phyloP scores from a whole-genome alignment of 345 rosid species.

The Lumnitzera littorea region DNA sequence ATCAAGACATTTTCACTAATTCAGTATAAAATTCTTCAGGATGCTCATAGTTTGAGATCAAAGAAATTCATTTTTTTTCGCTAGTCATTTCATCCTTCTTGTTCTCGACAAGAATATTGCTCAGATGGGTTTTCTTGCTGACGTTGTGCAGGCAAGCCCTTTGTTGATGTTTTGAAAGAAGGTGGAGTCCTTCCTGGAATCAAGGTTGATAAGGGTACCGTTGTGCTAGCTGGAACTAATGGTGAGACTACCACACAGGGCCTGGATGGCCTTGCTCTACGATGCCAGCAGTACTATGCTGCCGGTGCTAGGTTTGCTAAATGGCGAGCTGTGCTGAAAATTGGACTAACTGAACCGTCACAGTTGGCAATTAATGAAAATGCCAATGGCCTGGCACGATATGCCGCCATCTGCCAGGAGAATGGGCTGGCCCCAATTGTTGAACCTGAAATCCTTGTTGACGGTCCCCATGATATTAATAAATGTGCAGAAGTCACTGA shows the following conservation, averaged over 20 bases:
- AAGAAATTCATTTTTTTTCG: no score
- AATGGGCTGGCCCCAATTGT: slow-evolving; percentile 94
- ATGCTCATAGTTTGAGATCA: no score
- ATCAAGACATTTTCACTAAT: no score
- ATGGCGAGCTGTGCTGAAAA: slow-evolving; percentile 95
- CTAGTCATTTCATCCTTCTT: neutral
- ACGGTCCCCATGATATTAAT: slow-evolving; percentile 68
- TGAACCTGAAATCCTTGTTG: slow-evolving; percentile 94
- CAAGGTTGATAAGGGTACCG: slow-evolving; percentile 87
- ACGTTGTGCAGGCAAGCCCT: slow-evolving; percentile 53
- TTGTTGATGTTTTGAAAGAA: slow-evolving; percentile 67
- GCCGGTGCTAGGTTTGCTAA: slow-evolving; percentile 97
- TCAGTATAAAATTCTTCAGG: neutral
- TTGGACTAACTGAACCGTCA: slow-evolving; percentile 70
- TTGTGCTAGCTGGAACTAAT: slow-evolving; percentile 76
- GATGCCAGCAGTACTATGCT: slow-evolving; percentile 79
- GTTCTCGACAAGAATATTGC: neutral
- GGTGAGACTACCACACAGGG: slow-evolving; percentile 95
- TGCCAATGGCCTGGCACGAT: slow-evolving; percentile 89
- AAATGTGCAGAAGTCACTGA: slow-evolving; percentile 80
- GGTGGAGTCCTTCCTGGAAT: slow-evolving; percentile 88
- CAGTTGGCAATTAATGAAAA: slow-evolving; percentile 79
- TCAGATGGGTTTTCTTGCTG: neutral
- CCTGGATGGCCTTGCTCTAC: slow-evolving; percentile 77
- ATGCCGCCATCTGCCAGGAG: slow-evolving; percentile 88